Conservation (phyloP, 2,329 filamentous ascomycete genomes). For the Sarocladium strictum region DNA sequence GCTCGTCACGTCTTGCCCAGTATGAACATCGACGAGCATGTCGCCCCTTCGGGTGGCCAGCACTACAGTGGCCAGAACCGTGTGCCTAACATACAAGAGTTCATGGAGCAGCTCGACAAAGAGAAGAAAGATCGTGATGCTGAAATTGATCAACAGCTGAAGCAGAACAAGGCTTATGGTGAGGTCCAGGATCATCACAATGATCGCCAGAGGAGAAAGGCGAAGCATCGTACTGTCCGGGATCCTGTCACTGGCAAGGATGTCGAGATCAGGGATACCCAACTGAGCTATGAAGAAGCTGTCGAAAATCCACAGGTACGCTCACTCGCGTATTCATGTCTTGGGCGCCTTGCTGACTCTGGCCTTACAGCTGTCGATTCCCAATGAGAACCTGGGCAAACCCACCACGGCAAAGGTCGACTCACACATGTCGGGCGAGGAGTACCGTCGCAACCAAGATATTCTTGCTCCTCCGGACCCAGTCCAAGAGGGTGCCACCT, state of each 20-base stretch:
- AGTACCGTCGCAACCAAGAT: conserved; percentile 83
- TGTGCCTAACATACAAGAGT: conserved; percentile 81
- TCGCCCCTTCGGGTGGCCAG: conserved; percentile 42
- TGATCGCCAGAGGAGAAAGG: conserved; percentile 14
- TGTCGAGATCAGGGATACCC: conserved; percentile 78
- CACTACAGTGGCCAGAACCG: conserved; percentile 81
- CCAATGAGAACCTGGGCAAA: conserved; percentile 82
- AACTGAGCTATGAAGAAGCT: conserved; percentile 60
- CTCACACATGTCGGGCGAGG: conserved; percentile 62
- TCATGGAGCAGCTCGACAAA: conserved; percentile 69
- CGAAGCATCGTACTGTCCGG: conserved; percentile 57
- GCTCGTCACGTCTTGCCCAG: not conserved
- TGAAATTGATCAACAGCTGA: conserved; percentile 56
- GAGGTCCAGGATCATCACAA: conserved; percentile 39
- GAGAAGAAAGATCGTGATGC: conserved; percentile 74
- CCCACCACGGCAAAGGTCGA: conserved; percentile 67
- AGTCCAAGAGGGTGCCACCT: conserved; percentile 72
- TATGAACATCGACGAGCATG: conserved; percentile 35
- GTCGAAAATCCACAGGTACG: conserved; percentile 66
- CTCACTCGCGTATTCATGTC: not conserved
- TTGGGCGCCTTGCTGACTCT: not conserved
- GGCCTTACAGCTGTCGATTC: conserved; percentile 61
- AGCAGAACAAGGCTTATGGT: conserved; percentile 27
- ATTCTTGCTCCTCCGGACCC: conserved; percentile 87
- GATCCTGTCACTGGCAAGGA: conserved; percentile 85